Evolutionary conservation across 257 asterid species (phyloP).

Genomic region (Coffea canephora): DNA sequence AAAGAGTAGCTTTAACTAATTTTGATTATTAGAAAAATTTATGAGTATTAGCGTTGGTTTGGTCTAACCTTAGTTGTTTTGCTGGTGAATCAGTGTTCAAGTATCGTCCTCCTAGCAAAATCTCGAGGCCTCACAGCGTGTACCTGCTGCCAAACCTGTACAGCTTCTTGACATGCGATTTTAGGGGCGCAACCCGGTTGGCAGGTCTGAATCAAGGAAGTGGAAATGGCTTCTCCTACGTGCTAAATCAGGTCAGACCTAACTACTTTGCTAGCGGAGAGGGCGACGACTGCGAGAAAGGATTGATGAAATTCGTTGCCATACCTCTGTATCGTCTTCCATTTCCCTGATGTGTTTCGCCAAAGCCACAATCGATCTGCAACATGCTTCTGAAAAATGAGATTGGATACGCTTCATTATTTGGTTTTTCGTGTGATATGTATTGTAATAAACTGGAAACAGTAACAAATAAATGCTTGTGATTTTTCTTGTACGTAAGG

Average conservation of each 20-base stretch:
- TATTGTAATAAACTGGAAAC: neutral
- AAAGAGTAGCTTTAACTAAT: no score
- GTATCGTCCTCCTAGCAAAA: neutral
- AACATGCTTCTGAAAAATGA: neutral
- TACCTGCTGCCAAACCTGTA: conserved; percentile 3
- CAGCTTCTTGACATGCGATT: conserved; percentile 1
- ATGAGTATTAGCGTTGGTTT: no score
- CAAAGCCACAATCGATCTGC: neutral
- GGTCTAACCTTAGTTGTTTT: neutral
- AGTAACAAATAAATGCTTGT: neutral
- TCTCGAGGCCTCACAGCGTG: neutral
- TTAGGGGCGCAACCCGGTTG: neutral
- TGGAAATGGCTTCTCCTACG: conserved; percentile 1
- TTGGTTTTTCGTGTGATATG: neutral
- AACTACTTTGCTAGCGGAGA: conserved; percentile 4
- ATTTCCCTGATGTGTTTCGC: neutral
- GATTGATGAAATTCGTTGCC: neutral
- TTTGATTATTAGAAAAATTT: no score
- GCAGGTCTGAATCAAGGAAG: neutral
- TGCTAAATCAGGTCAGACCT: neutral
- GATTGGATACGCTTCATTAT: neutral
- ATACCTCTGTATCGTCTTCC: neutral
- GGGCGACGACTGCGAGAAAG: neutral
- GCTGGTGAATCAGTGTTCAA: neutral
- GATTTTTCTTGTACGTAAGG: neutral